Base-by-base conservation (phyloP, 2,329 filamentous ascomycete genomes). In the Pseudogymnoascus sp. region DNA sequence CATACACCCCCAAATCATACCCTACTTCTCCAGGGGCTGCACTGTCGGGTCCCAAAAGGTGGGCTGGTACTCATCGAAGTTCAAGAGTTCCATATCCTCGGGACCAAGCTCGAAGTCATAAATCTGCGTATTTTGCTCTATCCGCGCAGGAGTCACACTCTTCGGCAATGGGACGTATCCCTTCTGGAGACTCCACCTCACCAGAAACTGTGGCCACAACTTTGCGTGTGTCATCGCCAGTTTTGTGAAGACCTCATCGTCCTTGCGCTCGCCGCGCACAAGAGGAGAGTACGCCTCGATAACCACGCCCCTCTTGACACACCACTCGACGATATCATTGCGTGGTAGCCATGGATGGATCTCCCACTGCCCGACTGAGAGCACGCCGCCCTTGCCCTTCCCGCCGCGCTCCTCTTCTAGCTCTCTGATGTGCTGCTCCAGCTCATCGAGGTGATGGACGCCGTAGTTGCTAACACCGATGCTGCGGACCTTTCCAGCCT, bases 351-450 rank as follows among this genome's bases (percentile, higher is more conserved):
- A 97, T 0, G 93, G 93, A 75, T 97, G 93, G 10, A 97, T 78
- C 76, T 97, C 93, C 76, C 89, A 91, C 76, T 96, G 93, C 42
- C 91, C 92, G 38, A 96, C 89, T 65, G 87, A 89, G 70, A 96
- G 82, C 42, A 90, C 78, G 24, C 90, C 90, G 50, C 84, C 86
- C 68, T 85, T 86, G 8, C 86, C 87, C 64, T 79, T 76, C 1
- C 84, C 85, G 53, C 85, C 81, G 47, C 82, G 81, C 64, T 85
- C 83, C 16, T 73, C 71, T 70, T 89, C 87, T 0, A 87, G 81
- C 73, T 87, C 83, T 62, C 76, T 77, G 64, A 85, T 86, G 73
- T 86, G 80, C 63, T 70, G 72, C 73, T 85, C 81, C 31, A 87
- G 76, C 73, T 87, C 84, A 56, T 84, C 77, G 2, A 88, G 76